Conservation (phyloP, 1,284 basidiomycete species). For the Sporisorium graminicola region DNA sequence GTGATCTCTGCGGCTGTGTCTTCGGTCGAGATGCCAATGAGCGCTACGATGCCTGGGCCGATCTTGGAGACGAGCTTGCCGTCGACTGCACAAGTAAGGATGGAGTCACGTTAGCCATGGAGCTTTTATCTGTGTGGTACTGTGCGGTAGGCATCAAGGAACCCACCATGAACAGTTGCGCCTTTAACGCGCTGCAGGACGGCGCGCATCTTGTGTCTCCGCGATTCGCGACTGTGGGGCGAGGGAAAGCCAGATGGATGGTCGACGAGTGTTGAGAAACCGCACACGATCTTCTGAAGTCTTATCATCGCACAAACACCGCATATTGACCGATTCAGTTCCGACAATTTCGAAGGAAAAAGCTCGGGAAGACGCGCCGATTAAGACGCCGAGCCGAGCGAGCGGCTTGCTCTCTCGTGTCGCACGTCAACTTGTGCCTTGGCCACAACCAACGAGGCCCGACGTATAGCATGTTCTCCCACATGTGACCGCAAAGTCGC, state of each 20-base stretch:
- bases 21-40: conserved; percentile 62
- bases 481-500: neutral
- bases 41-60: conserved; percentile 64
- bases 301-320: neutral
- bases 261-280: neutral
- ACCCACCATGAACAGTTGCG: conserved; percentile 64
- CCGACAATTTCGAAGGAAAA: neutral
- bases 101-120: neutral
- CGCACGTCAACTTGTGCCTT: neutral
- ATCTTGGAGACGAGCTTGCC: conserved; percentile 63
- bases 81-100: conserved; percentile 41
- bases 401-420: too few relatives aligned
- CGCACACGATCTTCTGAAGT: neutral
- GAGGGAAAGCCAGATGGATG: neutral
- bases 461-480: neutral
- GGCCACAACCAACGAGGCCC: neutral
- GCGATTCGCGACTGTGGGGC: neutral
- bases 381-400: conserved; percentile 15
- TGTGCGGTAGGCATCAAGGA: too few relatives aligned
- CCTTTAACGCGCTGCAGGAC: conserved; percentile 67
- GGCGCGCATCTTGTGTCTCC: conserved; percentile 55
- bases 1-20: conserved; percentile 61
- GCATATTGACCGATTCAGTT: neutral
- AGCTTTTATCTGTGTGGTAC: neutral
- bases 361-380: conserved; percentile 11